Conservation (phyloP, 2,329 filamentous ascomycete species). For the Alternaria gansuensis region DNA sequence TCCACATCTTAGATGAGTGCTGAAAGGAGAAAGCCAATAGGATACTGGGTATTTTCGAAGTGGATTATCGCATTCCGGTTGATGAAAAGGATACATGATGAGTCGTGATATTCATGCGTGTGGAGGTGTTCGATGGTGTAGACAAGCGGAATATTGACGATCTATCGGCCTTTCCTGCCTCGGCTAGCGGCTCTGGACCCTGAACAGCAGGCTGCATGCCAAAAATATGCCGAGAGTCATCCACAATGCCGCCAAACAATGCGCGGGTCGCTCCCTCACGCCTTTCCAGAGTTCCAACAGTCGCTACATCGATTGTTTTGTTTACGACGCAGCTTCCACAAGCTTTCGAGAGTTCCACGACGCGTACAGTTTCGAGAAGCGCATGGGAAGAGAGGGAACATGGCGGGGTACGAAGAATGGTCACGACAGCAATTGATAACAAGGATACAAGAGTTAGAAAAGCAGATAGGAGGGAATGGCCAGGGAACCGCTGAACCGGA, state of each 20-base stretch:
- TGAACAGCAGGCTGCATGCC: constrained; percentile 38
- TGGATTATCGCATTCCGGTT: no score
- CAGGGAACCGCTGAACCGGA: not conserved
- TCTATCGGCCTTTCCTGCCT: constrained; percentile 7
- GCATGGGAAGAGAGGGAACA: constrained; percentile 25
- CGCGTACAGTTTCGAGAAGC: constrained; percentile 32
- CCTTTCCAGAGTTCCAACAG: constrained; percentile 41
- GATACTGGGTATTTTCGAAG: no score
- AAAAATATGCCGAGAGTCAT: constrained; percentile 38
- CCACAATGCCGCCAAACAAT: constrained; percentile 34
- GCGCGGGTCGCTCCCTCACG: constrained; percentile 38
- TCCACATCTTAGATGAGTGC: no score
- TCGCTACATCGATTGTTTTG: constrained; percentile 44
- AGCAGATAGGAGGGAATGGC: constrained; percentile 19
- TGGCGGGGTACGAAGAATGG: constrained; percentile 47
- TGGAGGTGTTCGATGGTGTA: not conserved
- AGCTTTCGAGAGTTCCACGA: constrained; percentile 44
- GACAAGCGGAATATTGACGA: not conserved
- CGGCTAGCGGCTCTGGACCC: constrained; percentile 30
- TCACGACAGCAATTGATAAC: constrained; percentile 48
- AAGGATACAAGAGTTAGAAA: constrained; percentile 46
- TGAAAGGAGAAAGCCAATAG: no score
- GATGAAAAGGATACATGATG: no score
- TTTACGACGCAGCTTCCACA: constrained; percentile 42
- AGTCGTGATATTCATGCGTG: not conserved